These are phyloP conservation scores for Trichoderma sp. DNA, from an alignment of 2,329 filamentous ascomycete species.

Conservation along the genomic window DNA sequence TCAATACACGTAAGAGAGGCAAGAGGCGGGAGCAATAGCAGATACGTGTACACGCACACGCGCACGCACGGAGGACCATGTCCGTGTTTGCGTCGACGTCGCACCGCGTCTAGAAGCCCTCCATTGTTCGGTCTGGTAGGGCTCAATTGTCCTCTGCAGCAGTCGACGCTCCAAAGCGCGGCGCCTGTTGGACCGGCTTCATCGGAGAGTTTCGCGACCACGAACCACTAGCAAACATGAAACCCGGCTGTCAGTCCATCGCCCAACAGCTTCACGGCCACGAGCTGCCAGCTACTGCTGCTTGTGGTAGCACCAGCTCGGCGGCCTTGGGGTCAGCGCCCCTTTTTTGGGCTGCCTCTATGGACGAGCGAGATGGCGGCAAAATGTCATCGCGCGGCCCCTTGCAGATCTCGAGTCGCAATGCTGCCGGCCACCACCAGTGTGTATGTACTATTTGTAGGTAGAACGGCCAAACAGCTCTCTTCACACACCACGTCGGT, in stretches of 20 bases:
- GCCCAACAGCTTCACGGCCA: conserved; percentile 8
- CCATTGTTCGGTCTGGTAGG: too few species aligned
- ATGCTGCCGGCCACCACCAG: background rate
- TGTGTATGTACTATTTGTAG: too few species aligned
- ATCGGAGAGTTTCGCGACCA: conserved; percentile 19
- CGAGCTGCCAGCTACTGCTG: background rate
- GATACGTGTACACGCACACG: background rate
- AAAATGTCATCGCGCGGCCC: conserved; percentile 23
- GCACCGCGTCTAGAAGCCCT: background rate
- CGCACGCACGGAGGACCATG: conserved; percentile 5
- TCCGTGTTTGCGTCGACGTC: conserved; percentile 5
- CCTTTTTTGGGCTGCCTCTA: conserved; percentile 8
- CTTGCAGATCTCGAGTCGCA: conserved; percentile 17
- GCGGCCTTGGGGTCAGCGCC: conserved; percentile 9
- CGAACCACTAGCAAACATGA: background rate
- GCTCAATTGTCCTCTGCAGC: too few species aligned
- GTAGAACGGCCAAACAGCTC: too few species aligned
- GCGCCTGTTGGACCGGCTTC: conserved; percentile 6
- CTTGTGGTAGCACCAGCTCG: background rate
- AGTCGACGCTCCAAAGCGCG: background rate
- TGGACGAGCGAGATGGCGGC: conserved; percentile 7
- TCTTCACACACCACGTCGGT: too few species aligned
- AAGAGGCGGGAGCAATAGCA: background rate
- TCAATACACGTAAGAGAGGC: conserved; percentile 1
- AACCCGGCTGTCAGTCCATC: background rate